Percentiles rank a stretch among this genome's conserved stretches.
Conservation (phyloP, 192 early-diverging fungal genomes). For the Gamsiella multidivaricata region DNA sequence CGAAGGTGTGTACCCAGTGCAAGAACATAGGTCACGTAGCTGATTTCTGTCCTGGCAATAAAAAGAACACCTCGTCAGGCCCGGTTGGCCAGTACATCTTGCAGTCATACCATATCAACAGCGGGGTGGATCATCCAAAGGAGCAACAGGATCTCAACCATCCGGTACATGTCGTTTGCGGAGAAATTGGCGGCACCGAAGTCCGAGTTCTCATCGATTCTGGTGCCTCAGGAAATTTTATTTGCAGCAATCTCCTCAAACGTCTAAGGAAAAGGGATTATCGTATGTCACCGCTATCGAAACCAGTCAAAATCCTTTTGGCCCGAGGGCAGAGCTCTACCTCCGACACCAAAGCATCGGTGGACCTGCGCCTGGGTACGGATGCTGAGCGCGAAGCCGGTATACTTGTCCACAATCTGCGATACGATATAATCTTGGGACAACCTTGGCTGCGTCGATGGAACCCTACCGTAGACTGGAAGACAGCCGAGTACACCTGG, state of each 20-base stretch:
- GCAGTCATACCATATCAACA: neutral
- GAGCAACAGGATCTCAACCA: neutral
- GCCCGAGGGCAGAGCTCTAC: neutral
- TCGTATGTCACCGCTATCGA: neutral
- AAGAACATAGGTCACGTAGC: too few relatives aligned
- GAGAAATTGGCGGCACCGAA: neutral
- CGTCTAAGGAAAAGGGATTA: neutral
- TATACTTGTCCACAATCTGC: too few relatives aligned
- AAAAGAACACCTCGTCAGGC: neutral
- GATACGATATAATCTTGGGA: too few relatives aligned
- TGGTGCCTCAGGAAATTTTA: neutral
- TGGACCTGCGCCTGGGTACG: too few relatives aligned
- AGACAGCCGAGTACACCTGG: too few relatives aligned
- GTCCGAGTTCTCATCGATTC: neutral
- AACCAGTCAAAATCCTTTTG: neutral
- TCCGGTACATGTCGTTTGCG: neutral
- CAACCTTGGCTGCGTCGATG: too few relatives aligned
- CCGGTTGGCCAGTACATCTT: neutral
- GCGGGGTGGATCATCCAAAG: neutral
- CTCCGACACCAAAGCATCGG: too few relatives aligned
- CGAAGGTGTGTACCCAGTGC: too few relatives aligned
- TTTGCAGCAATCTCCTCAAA: neutral
- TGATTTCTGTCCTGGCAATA: too few relatives aligned
- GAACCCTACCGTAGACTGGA: too few relatives aligned
- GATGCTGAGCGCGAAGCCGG: too few relatives aligned